Conservation (phyloP, 1,284 basidiomycete genomes). For the Anthracocystis walkeri region DNA sequence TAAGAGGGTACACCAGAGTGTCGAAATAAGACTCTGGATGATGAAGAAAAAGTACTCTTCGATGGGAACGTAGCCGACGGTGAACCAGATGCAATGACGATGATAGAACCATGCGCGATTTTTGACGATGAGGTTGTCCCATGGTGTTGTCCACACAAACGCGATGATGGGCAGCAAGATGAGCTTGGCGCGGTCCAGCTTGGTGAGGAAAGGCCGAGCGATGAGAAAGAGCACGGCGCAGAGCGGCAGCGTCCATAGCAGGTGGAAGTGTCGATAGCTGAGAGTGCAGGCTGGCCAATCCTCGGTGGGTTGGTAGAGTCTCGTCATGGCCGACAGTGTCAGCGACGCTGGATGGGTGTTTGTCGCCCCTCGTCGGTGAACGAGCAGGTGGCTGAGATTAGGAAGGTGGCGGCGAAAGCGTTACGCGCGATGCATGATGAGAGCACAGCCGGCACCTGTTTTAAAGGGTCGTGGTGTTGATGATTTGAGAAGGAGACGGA, state of each 20-base stretch:
- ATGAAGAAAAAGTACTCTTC: slow-evolving; percentile 67
- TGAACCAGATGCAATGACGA: slow-evolving; percentile 58
- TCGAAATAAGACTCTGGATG: slow-evolving; percentile 63
- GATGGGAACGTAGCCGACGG: slow-evolving; percentile 59
- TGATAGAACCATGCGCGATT: slow-evolving; percentile 62
- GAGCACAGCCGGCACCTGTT: not conserved
- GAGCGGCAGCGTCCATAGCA: slow-evolving; percentile 60
- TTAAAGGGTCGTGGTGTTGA: not conserved
- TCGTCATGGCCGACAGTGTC: slow-evolving; percentile 11
- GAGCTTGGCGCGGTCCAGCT: slow-evolving; percentile 59
- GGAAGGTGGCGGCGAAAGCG: not conserved
- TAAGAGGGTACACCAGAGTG: slow-evolving; percentile 55
- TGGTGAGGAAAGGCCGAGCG: slow-evolving; percentile 56
- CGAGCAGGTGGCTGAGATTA: not conserved
- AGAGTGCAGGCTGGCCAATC: slow-evolving; percentile 53
- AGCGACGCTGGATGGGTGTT: not conserved
- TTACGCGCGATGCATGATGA: slow-evolving; percentile 5
- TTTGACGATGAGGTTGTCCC: slow-evolving; percentile 62
- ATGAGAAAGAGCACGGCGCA: slow-evolving; percentile 46
- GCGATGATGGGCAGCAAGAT: slow-evolving; percentile 59
- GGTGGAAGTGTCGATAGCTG: slow-evolving; percentile 58
- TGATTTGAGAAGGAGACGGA: not conserved
- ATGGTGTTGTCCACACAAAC: slow-evolving; percentile 64
- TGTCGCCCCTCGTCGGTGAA: not conserved
- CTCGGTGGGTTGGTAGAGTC: slow-evolving; percentile 20